Evolutionary conservation across 108 stramenopile genomes (phyloP).

Genomic region (Pseudonitzschia pungens): DNA sequence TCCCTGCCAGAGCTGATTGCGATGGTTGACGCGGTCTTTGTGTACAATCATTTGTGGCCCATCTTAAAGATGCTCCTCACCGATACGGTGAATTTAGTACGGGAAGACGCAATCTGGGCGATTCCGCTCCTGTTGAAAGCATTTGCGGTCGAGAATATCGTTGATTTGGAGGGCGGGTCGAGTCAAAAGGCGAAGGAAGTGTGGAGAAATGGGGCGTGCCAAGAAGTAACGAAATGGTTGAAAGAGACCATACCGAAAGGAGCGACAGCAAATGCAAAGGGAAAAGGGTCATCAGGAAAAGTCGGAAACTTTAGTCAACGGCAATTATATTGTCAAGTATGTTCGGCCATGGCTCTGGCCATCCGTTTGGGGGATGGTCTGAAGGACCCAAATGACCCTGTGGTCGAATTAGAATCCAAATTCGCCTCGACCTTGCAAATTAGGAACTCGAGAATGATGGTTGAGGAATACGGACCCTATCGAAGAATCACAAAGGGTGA

Average conservation of each 20-base stretch:
- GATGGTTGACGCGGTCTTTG: constrained; percentile 53
- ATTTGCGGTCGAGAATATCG: constrained; percentile 44
- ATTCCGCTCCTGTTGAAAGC: constrained; percentile 63
- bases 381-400: constrained; percentile 37
- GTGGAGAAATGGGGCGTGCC: constrained; percentile 34
- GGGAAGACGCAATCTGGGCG: constrained; percentile 81
- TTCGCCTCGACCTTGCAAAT: constrained; percentile 17
- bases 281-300: constrained; percentile 48
- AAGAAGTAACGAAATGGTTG: constrained; percentile 66
- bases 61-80: constrained; percentile 67
- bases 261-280: constrained; percentile 29
- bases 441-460: constrained; percentile 15
- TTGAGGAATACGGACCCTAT: constrained; percentile 57
- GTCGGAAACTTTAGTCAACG: constrained; percentile 67
- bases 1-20: constrained; percentile 80
- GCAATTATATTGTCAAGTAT: constrained; percentile 76
- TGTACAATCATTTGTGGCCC: constrained; percentile 71
- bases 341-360: constrained; percentile 63
- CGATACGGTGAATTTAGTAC: constrained; percentile 75
- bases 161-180: constrained; percentile 33
- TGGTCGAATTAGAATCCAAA: constrained; percentile 30
- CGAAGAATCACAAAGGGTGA: constrained; percentile 53
- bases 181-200: constrained; percentile 23
- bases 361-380: constrained; percentile 62
- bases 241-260: constrained; percentile 61